Percentiles rank a stretch among this genome's conserved stretches.
phyloP scores from a whole-genome alignment of 1,284 basidiomycete genomes.

The Kalmanozyma brasiliensis region DNA sequence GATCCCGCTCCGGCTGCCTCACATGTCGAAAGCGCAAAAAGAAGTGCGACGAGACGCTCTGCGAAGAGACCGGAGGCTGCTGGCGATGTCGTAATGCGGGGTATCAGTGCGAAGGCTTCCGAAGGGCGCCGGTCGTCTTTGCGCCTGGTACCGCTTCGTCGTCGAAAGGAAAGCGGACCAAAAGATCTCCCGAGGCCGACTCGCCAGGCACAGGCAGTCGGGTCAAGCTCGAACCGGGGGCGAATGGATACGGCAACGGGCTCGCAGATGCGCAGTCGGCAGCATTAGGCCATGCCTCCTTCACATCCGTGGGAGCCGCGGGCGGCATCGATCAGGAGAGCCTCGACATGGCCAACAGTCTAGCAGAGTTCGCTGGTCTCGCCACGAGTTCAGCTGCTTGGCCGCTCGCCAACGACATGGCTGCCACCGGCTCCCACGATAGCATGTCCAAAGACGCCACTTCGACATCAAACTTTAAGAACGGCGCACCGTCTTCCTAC shows the following conservation, averaged over 20 bases:
- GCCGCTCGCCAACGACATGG: constrained; percentile 3
- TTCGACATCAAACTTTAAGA: neutral
- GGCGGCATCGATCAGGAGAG: constrained; percentile 8
- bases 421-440: too few relatives aligned
- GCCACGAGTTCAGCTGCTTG: constrained; percentile 32
- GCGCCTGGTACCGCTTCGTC: constrained; percentile 16
- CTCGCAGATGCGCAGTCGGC: constrained; percentile 9
- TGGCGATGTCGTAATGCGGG: constrained; percentile 50
- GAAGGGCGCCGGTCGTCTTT: constrained; percentile 27
- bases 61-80: constrained; percentile 41
- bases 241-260: too few relatives aligned
- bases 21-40: constrained; percentile 48
- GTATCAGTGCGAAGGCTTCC: constrained; percentile 43
- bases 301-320: constrained; percentile 13
- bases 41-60: constrained; percentile 45
- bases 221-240: constrained; percentile 21
- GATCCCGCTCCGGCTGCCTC: constrained; percentile 41
- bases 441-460: constrained; percentile 5
- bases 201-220: neutral
- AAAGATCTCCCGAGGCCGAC: constrained; percentile 12
- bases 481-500: constrained; percentile 3
- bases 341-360: constrained; percentile 26
- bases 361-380: constrained; percentile 36
- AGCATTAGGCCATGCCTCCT: constrained; percentile 8
- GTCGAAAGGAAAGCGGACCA: constrained; percentile 16